Conservation (phyloP, 73 alveolate genomes). For the Tetrahymena borealis region DNA sequence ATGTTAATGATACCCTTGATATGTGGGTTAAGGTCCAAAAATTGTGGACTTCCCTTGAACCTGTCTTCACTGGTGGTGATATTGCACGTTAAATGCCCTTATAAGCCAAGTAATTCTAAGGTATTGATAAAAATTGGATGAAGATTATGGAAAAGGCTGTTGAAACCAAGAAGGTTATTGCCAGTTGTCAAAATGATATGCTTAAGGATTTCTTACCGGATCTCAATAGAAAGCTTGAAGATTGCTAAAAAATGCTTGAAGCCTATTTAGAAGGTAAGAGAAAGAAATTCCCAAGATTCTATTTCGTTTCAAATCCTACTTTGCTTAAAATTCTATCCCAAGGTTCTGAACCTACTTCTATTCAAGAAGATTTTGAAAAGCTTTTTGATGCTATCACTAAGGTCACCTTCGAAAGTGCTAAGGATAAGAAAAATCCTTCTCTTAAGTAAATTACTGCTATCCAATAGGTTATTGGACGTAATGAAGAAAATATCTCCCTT, state of each 20-base stretch:
- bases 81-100: conserved; percentile 99
- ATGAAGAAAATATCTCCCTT: conserved; percentile 85
- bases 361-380: conserved; percentile 95
- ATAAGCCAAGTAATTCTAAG: conserved; percentile 97
- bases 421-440: conserved; percentile 79
- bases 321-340: conserved; percentile 96
- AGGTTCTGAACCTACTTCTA: conserved; percentile 93
- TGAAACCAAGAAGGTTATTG: conserved; percentile 95
- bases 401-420: conserved; percentile 91
- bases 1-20: conserved; percentile 96
- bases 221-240: conserved; percentile 93
- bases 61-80: conserved; percentile 99
- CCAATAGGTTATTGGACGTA: conserved; percentile 75
- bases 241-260: conserved; percentile 98
- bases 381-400: conserved; percentile 98
- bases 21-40: conserved; percentile 99
- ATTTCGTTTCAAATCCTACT: conserved; percentile 98
- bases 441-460: conserved; percentile 62
- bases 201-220: conserved; percentile 95
- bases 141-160: conserved; percentile 98
- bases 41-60: conserved; percentile 98
- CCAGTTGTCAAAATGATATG: conserved; percentile 97
- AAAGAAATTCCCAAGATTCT: conserved; percentile 99
- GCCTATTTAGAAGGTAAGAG: conserved; percentile 99
- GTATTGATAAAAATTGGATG: conserved; percentile 97